Conservation (phyloP, 106 monocot species). For the Dendrobium chrysotoxum region DNA sequence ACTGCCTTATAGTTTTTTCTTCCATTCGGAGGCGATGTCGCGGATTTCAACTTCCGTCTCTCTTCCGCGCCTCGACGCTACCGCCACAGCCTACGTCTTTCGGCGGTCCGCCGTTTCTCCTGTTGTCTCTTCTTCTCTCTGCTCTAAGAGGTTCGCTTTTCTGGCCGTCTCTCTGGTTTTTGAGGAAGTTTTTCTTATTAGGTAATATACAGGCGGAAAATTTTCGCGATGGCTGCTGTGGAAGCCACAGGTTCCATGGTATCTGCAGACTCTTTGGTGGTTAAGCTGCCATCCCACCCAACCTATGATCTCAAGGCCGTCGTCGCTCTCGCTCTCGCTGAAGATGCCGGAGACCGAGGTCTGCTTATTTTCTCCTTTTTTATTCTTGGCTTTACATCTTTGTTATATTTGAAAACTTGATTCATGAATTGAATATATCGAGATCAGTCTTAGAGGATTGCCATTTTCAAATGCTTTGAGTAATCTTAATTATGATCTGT, state of each 20-base stretch:
- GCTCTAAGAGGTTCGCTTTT: background rate
- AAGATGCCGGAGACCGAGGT: conserved; percentile 94
- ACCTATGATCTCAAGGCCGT: conserved; percentile 89
- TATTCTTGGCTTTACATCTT: background rate
- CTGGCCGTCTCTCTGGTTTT: background rate
- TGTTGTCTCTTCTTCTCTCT: background rate
- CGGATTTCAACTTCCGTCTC: background rate
- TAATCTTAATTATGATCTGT: background rate
- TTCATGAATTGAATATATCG: background rate
- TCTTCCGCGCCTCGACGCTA: background rate
- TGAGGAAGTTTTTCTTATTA: background rate
- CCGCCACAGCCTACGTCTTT: background rate
- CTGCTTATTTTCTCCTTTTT: background rate
- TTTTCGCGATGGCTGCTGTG: conserved; percentile 19
- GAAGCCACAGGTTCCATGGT: background rate
- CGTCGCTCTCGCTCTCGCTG: conserved; percentile 71
- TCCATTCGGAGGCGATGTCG: too few species aligned
- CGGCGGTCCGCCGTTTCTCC: background rate
- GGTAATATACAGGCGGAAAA: conserved; percentile 13
- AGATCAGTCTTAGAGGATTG: background rate
- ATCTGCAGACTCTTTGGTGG: conserved; percentile 22
- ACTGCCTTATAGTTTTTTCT: too few species aligned
- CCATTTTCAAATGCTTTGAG: background rate
- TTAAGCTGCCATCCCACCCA: conserved; percentile 80
- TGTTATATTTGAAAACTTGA: background rate